Evolutionary conservation across 176 grass and related monocot species (phyloP), one percentile per base, ranked within the genome.

Genomic region (Triticum timopheevii): DNA sequence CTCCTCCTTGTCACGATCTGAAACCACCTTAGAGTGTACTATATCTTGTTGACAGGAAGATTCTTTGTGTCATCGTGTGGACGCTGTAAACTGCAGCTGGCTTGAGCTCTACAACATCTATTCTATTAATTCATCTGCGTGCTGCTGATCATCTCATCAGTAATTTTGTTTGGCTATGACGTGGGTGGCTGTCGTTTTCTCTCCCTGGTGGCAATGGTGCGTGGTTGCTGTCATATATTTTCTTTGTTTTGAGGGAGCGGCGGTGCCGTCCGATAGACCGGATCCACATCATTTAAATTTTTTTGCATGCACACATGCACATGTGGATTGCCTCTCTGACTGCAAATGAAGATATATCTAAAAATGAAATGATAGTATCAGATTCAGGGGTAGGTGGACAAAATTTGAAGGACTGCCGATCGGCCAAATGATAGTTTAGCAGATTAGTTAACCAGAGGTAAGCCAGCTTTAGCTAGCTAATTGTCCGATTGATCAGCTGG

Each of bases 221-320:
- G 47, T 49, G 47, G 39, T 73, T 45, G 39, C n/a, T 45, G 47
- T 49, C 47, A 49, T 4, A 49, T 49, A 5, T 45, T 42, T 49
- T 24, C 22, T 72, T 72, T 72, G 39, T 39, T 70, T 70, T 70
- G 19, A 5, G 35, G 1, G 35, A n/a, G 17, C 66, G 34, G 58
- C 86, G 78, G 86, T 76, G 86, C 86, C 86, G 79, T 13, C 86
- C 31, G 61, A 52, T 39, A 5, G 75, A 58, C 15, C 31, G 64
- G n/a, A 23, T 76, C 86, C 86, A 87, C 79, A 30, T 1, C 15
- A n/a, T 66, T 34, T 35, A 4, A 15, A 8, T 45, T 44, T 44
- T 6, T 23, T 71, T 35, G 22, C 45, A 49, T 13, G 45, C 69
- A 12, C 39, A 2, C 39, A 40, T 10, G 39, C 38, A 39, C 38